Percentiles rank a stretch among this genome's conserved stretches.
Evolutionary conservation across 78 protist genomes (phyloP).

Genomic region (Tieghemostelium lacteum): DNA sequence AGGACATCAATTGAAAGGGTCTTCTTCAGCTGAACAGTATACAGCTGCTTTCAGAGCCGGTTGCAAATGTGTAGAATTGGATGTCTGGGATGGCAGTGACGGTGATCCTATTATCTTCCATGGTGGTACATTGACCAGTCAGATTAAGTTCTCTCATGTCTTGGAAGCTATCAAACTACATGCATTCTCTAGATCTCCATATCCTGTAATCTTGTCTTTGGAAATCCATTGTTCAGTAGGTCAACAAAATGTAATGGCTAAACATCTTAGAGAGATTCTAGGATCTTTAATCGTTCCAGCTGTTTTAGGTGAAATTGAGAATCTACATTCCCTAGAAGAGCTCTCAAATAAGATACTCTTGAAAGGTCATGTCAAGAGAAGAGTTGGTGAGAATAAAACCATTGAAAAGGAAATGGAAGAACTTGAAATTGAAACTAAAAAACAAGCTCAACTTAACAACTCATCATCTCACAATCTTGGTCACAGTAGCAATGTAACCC

Average conservation of each 20-base stretch:
- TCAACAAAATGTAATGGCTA: constrained; percentile 72
- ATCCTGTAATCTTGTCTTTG: constrained; percentile 92
- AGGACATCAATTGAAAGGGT: constrained; percentile 88
- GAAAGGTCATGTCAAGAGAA: constrained; percentile 26
- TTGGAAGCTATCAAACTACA: constrained; percentile 44
- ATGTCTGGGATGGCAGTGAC: constrained; percentile 93
- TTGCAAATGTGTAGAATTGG: constrained; percentile 92
- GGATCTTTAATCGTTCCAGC: constrained; percentile 26
- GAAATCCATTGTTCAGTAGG: constrained; percentile 81
- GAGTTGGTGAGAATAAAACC: not conserved
- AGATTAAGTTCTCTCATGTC: constrained; percentile 81
- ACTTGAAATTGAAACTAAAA: too few species aligned
- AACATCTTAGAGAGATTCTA: constrained; percentile 41
- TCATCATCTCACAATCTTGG: not conserved
- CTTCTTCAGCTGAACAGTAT: constrained; percentile 83
- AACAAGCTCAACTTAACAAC: not conserved
- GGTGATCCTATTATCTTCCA: constrained; percentile 93
- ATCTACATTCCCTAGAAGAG: constrained; percentile 43
- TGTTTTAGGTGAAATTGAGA: not conserved
- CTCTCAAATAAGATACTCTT: constrained; percentile 41
- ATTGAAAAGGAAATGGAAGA: too few species aligned
- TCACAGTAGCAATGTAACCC: not conserved
- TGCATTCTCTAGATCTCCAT: constrained; percentile 84
- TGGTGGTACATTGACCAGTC: constrained; percentile 92
- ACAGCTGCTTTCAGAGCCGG: constrained; percentile 56